phyloP scores from a whole-genome alignment of 345 rosid species.

The Mallotus nudiflorus region DNA sequence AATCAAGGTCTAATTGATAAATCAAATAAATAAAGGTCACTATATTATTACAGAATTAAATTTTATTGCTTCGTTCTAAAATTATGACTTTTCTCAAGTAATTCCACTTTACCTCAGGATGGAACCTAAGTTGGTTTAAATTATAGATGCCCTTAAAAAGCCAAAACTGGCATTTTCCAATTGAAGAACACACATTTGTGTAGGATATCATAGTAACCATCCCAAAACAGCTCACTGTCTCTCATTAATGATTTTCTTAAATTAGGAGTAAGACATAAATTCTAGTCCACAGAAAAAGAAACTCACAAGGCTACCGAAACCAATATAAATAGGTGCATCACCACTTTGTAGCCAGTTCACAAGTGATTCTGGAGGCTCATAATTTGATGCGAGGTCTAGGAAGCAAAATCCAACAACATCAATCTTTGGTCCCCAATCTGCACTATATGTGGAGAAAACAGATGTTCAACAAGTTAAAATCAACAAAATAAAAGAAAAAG shows the following conservation, averaged over 20 bases:
- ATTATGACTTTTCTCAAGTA: too few relatives aligned
- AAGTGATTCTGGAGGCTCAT: slow-evolving; percentile 56
- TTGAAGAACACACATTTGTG: background rate
- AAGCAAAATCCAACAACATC: slow-evolving; percentile 73
- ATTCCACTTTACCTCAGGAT: too few relatives aligned
- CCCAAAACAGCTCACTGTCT: background rate
- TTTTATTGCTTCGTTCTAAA: background rate
- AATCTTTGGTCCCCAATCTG: slow-evolving; percentile 71
- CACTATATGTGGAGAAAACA: slow-evolving; percentile 12
- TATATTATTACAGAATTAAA: background rate
- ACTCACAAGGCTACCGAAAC: slow-evolving; percentile 79
- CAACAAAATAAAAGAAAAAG: background rate
- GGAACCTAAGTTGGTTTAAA: too few relatives aligned
- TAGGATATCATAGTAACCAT: background rate
- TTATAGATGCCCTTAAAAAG: too few relatives aligned
- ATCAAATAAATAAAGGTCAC: background rate
- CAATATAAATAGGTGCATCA: slow-evolving; percentile 60
- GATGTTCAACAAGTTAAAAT: background rate
- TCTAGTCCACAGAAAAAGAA: slow-evolving; percentile 2
- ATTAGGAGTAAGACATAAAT: background rate
- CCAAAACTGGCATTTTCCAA: background rate
- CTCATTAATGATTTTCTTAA: background rate
- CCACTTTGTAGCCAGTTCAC: slow-evolving; percentile 50
- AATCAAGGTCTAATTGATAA: too few relatives aligned
- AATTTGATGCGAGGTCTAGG: slow-evolving; percentile 66